Percentiles rank a stretch among this genome's conserved stretches.
phyloP scores from a whole-genome alignment of 2,329 filamentous ascomycete species.

The Paraphoma sp. region DNA sequence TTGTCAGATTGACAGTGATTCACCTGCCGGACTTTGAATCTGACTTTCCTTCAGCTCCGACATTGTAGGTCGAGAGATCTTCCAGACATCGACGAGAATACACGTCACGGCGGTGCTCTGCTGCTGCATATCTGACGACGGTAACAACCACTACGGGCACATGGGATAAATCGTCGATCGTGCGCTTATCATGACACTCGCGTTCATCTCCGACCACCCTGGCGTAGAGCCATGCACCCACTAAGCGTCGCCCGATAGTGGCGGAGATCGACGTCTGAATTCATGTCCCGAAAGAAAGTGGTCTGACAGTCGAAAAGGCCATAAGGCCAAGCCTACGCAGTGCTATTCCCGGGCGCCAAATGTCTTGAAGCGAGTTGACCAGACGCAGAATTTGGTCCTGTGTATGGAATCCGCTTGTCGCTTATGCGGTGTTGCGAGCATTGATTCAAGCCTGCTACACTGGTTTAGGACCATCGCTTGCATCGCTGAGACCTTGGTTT shows the following conservation, averaged over 20 bases:
- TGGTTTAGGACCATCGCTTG: not conserved
- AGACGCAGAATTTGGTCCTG: not conserved
- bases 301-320: not conserved
- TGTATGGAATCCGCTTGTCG: not conserved
- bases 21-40: too few relatives aligned
- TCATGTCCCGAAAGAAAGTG: not conserved
- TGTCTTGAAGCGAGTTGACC: not conserved
- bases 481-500: not conserved
- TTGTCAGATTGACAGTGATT: too few relatives aligned
- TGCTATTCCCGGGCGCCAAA: not conserved
- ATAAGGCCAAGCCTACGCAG: not conserved
- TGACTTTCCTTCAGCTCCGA: too few relatives aligned
- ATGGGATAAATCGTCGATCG: too few relatives aligned
- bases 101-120: too few relatives aligned
- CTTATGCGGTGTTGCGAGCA: not conserved
- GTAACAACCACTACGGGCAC: too few relatives aligned
- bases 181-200: not conserved
- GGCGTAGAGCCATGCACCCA: not conserved
- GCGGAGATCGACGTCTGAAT: not conserved
- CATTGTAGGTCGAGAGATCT: too few relatives aligned
- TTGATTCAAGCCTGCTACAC: not conserved
- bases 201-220: not conserved
- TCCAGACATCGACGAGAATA: too few relatives aligned
- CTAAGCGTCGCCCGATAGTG: not conserved
- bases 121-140: too few relatives aligned